Evolutionary conservation across 176 grass and related monocot genomes (phyloP), one percentile per base, ranked within the genome.

Genomic region (Metroxylon sagu): DNA sequence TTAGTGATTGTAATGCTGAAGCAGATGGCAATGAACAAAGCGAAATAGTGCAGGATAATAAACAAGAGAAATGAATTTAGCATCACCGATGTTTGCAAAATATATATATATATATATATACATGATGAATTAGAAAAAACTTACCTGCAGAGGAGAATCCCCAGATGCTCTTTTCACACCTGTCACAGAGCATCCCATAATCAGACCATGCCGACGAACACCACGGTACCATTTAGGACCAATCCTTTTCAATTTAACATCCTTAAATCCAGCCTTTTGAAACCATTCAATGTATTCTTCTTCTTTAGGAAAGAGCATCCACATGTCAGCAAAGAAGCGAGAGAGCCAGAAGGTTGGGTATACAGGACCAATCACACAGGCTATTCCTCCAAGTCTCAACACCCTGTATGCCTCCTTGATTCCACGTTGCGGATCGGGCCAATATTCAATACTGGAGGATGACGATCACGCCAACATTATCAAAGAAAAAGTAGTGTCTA

Each of bases 281-380:
- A 98, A 98, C 93, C 93, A 98, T 10, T 92, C 88, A 0, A 98
- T 81, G 49, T 98, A 98, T 76, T 98, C 93, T 50, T 98, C 93
- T 69, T 98, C 88, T 71, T 88, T 89, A 8, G 93, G 93, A 4
- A 98, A 92, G 19, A 98, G 79, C 93, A 98, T 98, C 93, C 88
- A 98, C 93, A 98, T 70, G 39, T 98, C 93, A 0, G 88, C 82
- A 8, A 92, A 98, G 67, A 98, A 85, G 59, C 84, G 79, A 0
- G 93, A 89, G 14, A 98, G 71, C 88, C 88, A 98, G 29, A 98
- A 92, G 29, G 93, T 92, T 0, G 93, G 93, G 84, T 92, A 64
- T 12, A 98, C 93, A 0, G 93, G 93, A 19, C 93, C 84, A 69
- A 98, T 98, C 26, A 98, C 0, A 19, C 94, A 98, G 52, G 88